Evolutionary conservation across 768 basidiomycete species (phyloP), one percentile per base, ranked within the genome.

Genomic region (Nevesoporus exiguus): DNA sequence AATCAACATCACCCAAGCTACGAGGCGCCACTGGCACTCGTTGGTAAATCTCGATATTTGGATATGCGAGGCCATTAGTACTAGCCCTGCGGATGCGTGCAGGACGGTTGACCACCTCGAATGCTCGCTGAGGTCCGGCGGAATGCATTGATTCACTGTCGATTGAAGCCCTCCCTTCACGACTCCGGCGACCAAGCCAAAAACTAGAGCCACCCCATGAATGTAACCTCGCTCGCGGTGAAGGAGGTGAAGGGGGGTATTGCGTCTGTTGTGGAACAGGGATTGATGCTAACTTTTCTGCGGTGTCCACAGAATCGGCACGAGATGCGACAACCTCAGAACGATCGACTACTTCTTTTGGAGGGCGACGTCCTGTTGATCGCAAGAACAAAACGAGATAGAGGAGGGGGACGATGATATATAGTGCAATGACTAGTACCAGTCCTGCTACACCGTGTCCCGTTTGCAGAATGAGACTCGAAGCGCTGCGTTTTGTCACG

Each of bases 1-100:
- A 92, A 64, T 88, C 88, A 47, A 88, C 74, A 64, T 92, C 88
- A 29, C 83, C 81, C 36, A 90, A 72, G 56, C 79, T 83, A 52
- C 81, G 75, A 29, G 80, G 75, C 15, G 76, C 66, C 36, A 56
- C 74, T 63, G 63, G 80, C 62, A 67, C 72, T 64, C 66, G 76
- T 57, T 62, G 84, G 76, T 65, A 78, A 39, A 46, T 74, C 73
- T 49, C 77, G 79, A 59, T 83, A 75, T 56, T 72, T 65, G 63
- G 66, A 42, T 70, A 73, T 27, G 69, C 66, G 21, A 77, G 67
- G 27, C 76, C 76, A 36, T 76, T 74, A 21, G 63, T 71, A 44
- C 78, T 80, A 15, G 69, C 78, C 74, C 81, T 81, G 71, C 62
- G 86, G 75, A 62, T 76, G 69, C 65, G 83, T 65, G 62, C 75